Conservation (phyloP, 805 yeast genomes). For the Diddensiella caesifluorescens region DNA sequence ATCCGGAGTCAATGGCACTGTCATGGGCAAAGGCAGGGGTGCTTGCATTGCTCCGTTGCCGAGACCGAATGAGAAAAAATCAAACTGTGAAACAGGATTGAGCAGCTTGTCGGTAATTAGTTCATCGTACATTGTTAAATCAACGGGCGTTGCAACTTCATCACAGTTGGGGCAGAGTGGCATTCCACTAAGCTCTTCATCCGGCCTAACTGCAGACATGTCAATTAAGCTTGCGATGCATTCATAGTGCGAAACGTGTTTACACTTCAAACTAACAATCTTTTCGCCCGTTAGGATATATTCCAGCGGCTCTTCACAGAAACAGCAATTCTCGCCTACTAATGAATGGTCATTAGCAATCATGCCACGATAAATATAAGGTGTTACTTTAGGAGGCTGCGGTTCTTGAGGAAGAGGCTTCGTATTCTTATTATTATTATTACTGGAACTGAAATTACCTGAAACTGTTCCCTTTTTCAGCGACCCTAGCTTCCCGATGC, state of each 20-base stretch:
- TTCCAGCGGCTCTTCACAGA: slow-evolving; percentile 22
- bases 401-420: not conserved
- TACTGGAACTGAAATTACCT: not conserved
- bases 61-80: not conserved
- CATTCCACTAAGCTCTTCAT: slow-evolving; percentile 8
- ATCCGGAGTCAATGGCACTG: not conserved
- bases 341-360: slow-evolving; percentile 7
- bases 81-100: not conserved
- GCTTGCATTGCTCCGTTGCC: not conserved
- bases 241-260: slow-evolving; percentile 19
- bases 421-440: not conserved
- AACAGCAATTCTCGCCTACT: slow-evolving; percentile 17
- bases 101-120: slow-evolving; percentile 3
- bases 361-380: slow-evolving; percentile 7
- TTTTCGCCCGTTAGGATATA: slow-evolving; percentile 16
- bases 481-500: not conserved
- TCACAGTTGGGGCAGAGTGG: slow-evolving; percentile 21
- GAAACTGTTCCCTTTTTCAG: not conserved
- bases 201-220: slow-evolving; percentile 4
- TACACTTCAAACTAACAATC: slow-evolving; percentile 16
- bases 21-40: not conserved
- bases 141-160: slow-evolving; percentile 14
- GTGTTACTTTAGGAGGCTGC: slow-evolving; percentile 10
- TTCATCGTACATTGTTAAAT: slow-evolving; percentile 12
- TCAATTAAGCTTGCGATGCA: slow-evolving; percentile 16